Evolutionary conservation across 768 basidiomycete genomes (phyloP).

Genomic region (Lentinula raphanica): DNA sequence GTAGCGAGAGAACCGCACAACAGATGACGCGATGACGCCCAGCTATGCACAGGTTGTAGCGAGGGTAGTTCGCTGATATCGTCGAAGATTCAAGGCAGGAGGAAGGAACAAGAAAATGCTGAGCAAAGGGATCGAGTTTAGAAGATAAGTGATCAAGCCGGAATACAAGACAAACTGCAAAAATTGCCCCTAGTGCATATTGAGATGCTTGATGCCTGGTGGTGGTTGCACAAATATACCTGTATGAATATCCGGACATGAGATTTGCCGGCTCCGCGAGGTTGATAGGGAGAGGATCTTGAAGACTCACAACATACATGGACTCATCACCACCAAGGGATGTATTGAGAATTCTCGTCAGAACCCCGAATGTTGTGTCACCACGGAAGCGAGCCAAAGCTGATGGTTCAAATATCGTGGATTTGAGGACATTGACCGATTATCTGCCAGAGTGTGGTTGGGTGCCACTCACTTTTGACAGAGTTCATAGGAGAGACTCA

Average conservation of each 20-base stretch:
- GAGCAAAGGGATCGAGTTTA: background rate
- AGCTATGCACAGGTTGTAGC: conserved; percentile 64
- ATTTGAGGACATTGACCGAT: conserved; percentile 67
- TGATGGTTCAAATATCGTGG: background rate
- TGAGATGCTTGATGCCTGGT: conserved; percentile 44
- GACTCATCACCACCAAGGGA: conserved; percentile 60
- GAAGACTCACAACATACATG: conserved; percentile 59
- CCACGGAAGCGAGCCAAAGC: conserved; percentile 68
- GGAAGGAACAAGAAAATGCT: conserved; percentile 69
- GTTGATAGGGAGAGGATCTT: too few relatives aligned
- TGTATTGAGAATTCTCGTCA: conserved; percentile 57
- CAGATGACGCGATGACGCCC: conserved; percentile 67
- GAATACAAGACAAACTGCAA: conserved; percentile 54
- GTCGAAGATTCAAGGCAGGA: conserved; percentile 71
- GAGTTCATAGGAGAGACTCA: conserved; percentile 24
- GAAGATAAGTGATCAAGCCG: background rate
- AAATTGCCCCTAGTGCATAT: conserved; percentile 66
- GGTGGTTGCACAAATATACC: conserved; percentile 53
- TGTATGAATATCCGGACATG: conserved; percentile 21
- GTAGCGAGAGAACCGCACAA: conserved; percentile 72
- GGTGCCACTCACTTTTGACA: background rate
- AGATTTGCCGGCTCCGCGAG: background rate
- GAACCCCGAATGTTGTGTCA: conserved; percentile 65
- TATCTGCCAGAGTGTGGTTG: conserved; percentile 32
- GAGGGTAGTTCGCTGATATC: conserved; percentile 66